phyloP scores from a whole-genome alignment of 768 basidiomycete species.

The Tricholoma bakamatsutake region DNA sequence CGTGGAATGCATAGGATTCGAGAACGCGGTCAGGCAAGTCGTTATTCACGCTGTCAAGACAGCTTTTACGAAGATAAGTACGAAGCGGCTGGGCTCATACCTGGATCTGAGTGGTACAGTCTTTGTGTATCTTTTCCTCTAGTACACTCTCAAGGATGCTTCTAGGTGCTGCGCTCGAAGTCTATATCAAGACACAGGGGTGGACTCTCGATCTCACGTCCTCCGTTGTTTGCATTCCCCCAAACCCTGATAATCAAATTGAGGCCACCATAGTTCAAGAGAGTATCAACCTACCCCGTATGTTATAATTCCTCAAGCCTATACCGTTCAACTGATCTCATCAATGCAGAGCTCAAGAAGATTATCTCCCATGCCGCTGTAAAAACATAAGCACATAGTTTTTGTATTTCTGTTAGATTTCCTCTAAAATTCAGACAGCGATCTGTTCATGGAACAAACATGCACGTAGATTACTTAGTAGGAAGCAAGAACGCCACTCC shows the following conservation, averaged over 20 bases:
- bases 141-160: neutral
- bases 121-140: neutral
- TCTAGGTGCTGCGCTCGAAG: slow-evolving; percentile 50
- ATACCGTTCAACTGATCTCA: slow-evolving; percentile 7
- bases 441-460: neutral
- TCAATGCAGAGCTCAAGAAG: slow-evolving; percentile 59
- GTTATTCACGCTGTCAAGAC: slow-evolving; percentile 72
- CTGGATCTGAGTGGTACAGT: slow-evolving; percentile 57
- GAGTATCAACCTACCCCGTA: slow-evolving; percentile 75
- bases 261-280: slow-evolving; percentile 83
- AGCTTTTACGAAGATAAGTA: slow-evolving; percentile 69
- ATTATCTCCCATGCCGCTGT: slow-evolving; percentile 64
- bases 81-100: slow-evolving; percentile 64
- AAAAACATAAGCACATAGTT: slow-evolving; percentile 37
- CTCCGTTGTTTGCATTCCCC: slow-evolving; percentile 61
- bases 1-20: slow-evolving; percentile 77
- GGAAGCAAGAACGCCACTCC: slow-evolving; percentile 44
- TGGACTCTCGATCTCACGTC: slow-evolving; percentile 56
- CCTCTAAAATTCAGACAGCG: neutral
- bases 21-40: slow-evolving; percentile 75
- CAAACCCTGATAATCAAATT: slow-evolving; percentile 86
- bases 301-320: slow-evolving; percentile 23
- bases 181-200: slow-evolving; percentile 57
- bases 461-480: neutral
- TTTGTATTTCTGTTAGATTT: neutral